Percentiles rank a stretch among this genome's conserved stretches.
These are phyloP conservation scores for Xylaria sp. DNA, from an alignment of 2,329 filamentous ascomycete genomes.

Conservation along the genomic window DNA sequence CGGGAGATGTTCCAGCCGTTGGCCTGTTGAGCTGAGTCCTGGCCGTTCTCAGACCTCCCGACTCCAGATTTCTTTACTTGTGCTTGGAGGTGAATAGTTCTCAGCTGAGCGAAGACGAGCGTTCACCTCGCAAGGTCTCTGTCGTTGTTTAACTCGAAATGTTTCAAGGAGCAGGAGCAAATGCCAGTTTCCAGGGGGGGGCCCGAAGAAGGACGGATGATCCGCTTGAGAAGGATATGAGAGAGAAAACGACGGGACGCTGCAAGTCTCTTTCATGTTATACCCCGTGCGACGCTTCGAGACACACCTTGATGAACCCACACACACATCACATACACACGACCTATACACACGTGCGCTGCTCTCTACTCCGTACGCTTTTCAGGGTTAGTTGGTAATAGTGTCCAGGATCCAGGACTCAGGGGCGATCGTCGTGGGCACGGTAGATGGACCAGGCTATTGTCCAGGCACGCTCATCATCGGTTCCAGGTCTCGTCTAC, in stretches of 20 bases:
- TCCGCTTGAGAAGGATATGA: conserved; percentile 15
- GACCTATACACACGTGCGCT: conserved; percentile 2
- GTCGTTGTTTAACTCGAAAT: conserved; percentile 32
- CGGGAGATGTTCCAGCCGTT: conserved; percentile 21
- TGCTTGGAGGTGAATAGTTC: not conserved
- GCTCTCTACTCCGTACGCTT: not conserved
- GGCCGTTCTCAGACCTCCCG: conserved; percentile 4
- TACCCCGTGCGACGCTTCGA: conserved; percentile 31
- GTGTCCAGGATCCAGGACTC: too few relatives aligned
- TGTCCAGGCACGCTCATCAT: not conserved
- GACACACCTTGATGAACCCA: conserved; percentile 23
- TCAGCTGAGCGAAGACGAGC: conserved; percentile 28
- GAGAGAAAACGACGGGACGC: conserved; percentile 25
- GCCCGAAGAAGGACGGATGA: conserved; percentile 16
- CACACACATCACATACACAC: conserved; percentile 10
- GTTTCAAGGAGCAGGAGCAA: conserved; percentile 31
- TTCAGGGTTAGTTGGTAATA: not conserved
- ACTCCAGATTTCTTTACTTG: conserved; percentile 15
- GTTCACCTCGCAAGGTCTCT: conserved; percentile 27
- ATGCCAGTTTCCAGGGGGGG: conserved; percentile 29
- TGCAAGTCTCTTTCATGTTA: conserved; percentile 34
- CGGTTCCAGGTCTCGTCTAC: not conserved
- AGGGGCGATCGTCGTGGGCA: not conserved
- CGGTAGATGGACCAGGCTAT: conserved; percentile 6
- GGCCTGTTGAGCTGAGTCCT: conserved; percentile 1